Evolutionary conservation across 768 basidiomycete species (phyloP).

Genomic region (Exidia glandulosa): DNA sequence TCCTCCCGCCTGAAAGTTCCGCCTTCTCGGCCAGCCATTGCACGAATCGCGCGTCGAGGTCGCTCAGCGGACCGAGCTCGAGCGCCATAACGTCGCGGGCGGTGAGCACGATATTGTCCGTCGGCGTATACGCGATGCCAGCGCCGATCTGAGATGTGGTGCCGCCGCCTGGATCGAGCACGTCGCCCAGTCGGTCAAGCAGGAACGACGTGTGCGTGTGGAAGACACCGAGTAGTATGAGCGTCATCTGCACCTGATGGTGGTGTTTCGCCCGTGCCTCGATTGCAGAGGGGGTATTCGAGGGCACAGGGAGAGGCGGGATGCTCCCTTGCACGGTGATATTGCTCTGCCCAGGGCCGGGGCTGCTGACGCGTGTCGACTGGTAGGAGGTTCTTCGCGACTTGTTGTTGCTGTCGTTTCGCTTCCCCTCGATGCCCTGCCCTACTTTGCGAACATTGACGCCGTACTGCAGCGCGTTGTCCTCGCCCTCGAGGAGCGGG

Average conservation of each 20-base stretch:
- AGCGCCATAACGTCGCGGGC: conserved; percentile 57
- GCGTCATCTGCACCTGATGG: conserved; percentile 33
- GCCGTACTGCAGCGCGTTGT: conserved; percentile 36
- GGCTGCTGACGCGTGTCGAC: background rate
- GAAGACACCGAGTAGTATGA: conserved; percentile 56
- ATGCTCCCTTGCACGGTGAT: background rate
- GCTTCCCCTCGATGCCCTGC: conserved; percentile 63
- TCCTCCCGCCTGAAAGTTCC: conserved; percentile 21
- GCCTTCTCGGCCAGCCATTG: conserved; percentile 71
- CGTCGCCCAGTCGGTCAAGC: conserved; percentile 30
- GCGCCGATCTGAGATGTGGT: conserved; percentile 1
- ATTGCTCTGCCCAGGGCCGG: background rate
- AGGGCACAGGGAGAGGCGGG: background rate
- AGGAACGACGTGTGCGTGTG: conserved; percentile 52
- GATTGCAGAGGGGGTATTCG: conserved; percentile 1
- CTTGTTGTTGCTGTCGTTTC: background rate
- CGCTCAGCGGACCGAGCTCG: conserved; percentile 64
- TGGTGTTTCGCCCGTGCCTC: conserved; percentile 24
- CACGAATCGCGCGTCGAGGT: conserved; percentile 58
- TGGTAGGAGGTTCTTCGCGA: background rate
- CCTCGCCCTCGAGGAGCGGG: conserved; percentile 52
- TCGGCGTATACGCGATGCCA: conserved; percentile 14
- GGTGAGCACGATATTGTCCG: conserved; percentile 32
- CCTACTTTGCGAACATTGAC: conserved; percentile 47
- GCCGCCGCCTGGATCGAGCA: conserved; percentile 11